Evolutionary conservation across 345 rosid genomes (phyloP).

Genomic region (Excoecaria agallocha): DNA sequence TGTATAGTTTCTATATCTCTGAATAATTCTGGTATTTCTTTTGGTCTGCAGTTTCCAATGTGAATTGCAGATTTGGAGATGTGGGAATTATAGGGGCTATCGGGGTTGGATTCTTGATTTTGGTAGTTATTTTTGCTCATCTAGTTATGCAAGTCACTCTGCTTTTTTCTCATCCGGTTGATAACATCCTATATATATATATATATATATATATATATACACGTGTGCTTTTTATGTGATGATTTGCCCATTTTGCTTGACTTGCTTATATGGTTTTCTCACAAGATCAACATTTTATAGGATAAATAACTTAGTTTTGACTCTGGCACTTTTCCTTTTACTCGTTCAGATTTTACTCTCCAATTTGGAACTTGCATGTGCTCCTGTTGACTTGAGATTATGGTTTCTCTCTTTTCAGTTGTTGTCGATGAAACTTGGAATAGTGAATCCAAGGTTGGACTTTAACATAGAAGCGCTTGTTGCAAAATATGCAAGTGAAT

Average conservation of each 20-base stretch:
- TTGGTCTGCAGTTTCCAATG: too few species aligned
- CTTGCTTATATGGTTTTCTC: neutral
- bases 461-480: slow-evolving; percentile 79
- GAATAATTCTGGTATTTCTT: too few species aligned
- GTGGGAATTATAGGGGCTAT: too few species aligned
- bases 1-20: too few species aligned
- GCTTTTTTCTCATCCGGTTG: too few species aligned
- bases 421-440: slow-evolving; percentile 94
- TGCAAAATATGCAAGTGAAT: slow-evolving; percentile 75
- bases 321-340: slow-evolving; percentile 1
- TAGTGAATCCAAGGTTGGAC: slow-evolving; percentile 86
- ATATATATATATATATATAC: too few species aligned
- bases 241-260: neutral
- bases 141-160: too few species aligned
- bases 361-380: neutral
- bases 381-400: slow-evolving; percentile 17
- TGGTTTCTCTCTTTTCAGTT: slow-evolving; percentile 47
- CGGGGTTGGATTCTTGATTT: too few species aligned
- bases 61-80: too few species aligned
- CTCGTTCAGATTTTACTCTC: neutral
- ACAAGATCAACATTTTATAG: neutral
- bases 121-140: too few species aligned
- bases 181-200: too few species aligned
- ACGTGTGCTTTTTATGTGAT: neutral
- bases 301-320: neutral